Conservation (phyloP, 768 basidiomycete genomes). For the Tricholoma saponaceum region DNA sequence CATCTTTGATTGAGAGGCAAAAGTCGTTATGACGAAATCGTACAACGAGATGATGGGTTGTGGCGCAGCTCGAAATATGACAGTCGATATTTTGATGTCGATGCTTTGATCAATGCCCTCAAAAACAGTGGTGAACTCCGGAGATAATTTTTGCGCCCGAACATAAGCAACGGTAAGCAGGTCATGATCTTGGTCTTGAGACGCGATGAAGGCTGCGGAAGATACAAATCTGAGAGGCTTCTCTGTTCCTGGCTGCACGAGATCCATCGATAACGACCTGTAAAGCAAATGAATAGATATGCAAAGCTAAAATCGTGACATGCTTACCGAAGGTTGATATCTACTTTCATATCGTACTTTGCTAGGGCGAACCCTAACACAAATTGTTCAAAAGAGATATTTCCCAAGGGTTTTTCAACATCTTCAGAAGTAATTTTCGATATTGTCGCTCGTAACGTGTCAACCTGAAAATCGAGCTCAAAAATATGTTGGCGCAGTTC, state of each 20-base stretch:
- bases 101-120: constrained; percentile 88
- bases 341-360: constrained; percentile 84
- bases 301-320: not conserved
- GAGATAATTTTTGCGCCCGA: constrained; percentile 78
- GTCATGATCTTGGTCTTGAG: constrained; percentile 44
- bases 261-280: constrained; percentile 74
- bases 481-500: constrained; percentile 59
- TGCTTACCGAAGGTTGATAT: constrained; percentile 69
- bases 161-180: constrained; percentile 77
- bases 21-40: constrained; percentile 97
- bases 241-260: constrained; percentile 52
- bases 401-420: constrained; percentile 70
- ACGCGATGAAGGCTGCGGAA: constrained; percentile 41
- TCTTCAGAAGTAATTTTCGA: constrained; percentile 63
- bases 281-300: constrained; percentile 7
- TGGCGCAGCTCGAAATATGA: constrained; percentile 84
- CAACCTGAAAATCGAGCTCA: constrained; percentile 85
- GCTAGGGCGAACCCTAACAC: constrained; percentile 68
- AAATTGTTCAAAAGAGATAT: constrained; percentile 77
- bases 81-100: constrained; percentile 83
- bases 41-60: constrained; percentile 89
- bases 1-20: constrained; percentile 48
- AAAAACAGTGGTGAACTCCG: constrained; percentile 75
- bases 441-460: constrained; percentile 73
- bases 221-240: constrained; percentile 60